phyloP scores from a whole-genome alignment of 2,329 filamentous ascomycete species.

The Hypoxylon sp. region DNA sequence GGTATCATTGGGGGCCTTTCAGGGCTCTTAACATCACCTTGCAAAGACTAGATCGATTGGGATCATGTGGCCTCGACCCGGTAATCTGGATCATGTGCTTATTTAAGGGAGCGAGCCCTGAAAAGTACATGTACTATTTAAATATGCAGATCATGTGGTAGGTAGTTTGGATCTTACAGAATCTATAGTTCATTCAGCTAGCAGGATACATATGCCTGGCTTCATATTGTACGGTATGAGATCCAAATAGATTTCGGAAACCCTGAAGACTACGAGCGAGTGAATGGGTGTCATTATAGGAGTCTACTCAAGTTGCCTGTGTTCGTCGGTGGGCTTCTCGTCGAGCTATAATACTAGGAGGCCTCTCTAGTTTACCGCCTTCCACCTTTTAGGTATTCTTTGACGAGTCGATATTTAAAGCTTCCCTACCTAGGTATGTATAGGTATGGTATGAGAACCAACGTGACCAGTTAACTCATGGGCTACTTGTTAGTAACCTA shows the following conservation, averaged over 20 bases:
- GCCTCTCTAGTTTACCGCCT: neutral
- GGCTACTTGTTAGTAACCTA: neutral
- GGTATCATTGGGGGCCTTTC: conserved; percentile 15
- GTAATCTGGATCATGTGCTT: conserved; percentile 1
- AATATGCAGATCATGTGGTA: neutral
- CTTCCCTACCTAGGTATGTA: neutral
- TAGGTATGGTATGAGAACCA: neutral
- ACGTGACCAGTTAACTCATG: neutral
- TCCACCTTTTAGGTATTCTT: neutral
- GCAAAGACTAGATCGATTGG: neutral
- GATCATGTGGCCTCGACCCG: conserved; percentile 7
- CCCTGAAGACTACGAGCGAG: neutral
- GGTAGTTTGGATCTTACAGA: too few relatives aligned
- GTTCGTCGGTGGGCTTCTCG: neutral
- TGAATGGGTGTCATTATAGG: neutral
- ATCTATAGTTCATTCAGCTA: neutral
- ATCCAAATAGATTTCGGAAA: neutral
- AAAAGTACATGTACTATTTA: neutral
- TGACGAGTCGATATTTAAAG: neutral
- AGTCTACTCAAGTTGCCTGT: neutral
- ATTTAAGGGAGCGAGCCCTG: neutral
- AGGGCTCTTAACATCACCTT: neutral
- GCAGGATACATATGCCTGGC: neutral
- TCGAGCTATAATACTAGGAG: neutral
- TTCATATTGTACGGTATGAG: neutral